These are phyloP conservation scores for Suhomyces panamericanus DNA, from an alignment of 1,139 yeast species.

Conservation along the genomic window DNA sequence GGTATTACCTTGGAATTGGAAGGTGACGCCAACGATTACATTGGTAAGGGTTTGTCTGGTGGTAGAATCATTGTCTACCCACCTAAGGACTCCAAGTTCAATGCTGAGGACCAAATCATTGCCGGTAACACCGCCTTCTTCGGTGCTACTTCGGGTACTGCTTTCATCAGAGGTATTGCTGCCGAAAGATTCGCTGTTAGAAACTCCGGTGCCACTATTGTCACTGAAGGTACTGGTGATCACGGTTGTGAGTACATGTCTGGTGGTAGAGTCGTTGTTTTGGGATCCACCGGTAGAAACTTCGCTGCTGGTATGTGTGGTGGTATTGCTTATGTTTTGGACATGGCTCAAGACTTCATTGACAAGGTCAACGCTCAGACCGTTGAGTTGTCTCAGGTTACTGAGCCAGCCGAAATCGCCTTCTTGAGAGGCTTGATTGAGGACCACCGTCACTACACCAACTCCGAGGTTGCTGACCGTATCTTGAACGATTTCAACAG, in stretches of 20 bases:
- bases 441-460: slow-evolving; percentile 93
- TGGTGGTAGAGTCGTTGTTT: slow-evolving; percentile 94
- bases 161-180: slow-evolving; percentile 94
- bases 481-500: slow-evolving; percentile 85
- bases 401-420: slow-evolving; percentile 91
- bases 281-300: slow-evolving; percentile 90
- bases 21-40: slow-evolving; percentile 98
- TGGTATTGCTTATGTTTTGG: slow-evolving; percentile 96
- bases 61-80: slow-evolving; percentile 93
- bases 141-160: slow-evolving; percentile 95
- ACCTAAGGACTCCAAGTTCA: slow-evolving; percentile 77
- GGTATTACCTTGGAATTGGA: slow-evolving; percentile 94
- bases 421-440: slow-evolving; percentile 91
- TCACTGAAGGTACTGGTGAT: slow-evolving; percentile 96
- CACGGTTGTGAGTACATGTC: slow-evolving; percentile 99
- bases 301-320: slow-evolving; percentile 99
- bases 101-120: slow-evolving; percentile 94
- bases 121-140: slow-evolving; percentile 97
- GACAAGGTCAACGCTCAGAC: slow-evolving; percentile 79
- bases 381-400: slow-evolving; percentile 73
- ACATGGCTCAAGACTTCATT: slow-evolving; percentile 89
- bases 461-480: slow-evolving; percentile 84
- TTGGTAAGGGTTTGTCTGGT: slow-evolving; percentile 96
- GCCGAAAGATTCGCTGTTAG: slow-evolving; percentile 98
- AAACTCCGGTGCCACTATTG: slow-evolving; percentile 97